Conservation (phyloP, 2,329 filamentous ascomycete genomes). For the Cryphonectria parasitica region DNA sequence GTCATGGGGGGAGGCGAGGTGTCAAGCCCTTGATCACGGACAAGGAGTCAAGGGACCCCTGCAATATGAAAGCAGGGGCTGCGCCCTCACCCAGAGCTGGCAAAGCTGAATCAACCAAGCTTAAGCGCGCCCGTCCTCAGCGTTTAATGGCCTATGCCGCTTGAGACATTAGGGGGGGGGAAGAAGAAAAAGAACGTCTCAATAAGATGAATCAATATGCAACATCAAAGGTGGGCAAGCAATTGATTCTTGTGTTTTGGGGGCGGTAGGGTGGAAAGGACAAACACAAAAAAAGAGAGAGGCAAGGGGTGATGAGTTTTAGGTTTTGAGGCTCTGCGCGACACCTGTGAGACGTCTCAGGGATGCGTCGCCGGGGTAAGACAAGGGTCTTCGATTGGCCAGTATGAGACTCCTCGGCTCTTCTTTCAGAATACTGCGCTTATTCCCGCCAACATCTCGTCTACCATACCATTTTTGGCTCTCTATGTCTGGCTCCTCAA, state of each 20-base stretch:
- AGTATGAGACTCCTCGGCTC: neutral
- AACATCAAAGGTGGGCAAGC: neutral
- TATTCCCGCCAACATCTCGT: neutral
- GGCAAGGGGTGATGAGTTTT: neutral
- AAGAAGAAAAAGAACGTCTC: neutral
- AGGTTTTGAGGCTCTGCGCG: slow-evolving; percentile 28
- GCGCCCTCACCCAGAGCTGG: neutral
- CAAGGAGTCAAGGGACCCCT: neutral
- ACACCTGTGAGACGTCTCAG: slow-evolving; percentile 30
- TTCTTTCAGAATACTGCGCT: neutral
- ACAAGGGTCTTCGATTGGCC: slow-evolving; percentile 20
- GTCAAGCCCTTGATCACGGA: neutral
- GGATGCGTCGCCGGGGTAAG: slow-evolving; percentile 20
- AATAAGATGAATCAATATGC: neutral
- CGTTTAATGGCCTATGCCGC: neutral
- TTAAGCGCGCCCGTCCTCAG: neutral
- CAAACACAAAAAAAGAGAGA: neutral
- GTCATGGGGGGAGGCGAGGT: neutral
- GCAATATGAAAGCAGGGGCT: neutral
- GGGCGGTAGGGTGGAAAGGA: neutral
- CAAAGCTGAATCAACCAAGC: neutral
- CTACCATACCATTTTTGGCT: neutral
- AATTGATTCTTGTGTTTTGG: neutral
- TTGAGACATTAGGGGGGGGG: neutral
- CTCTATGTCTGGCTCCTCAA: neutral